Evolutionary conservation across 371 early-diverging fungal genomes (phyloP).

Genomic region (Umbelopsis sp.): DNA sequence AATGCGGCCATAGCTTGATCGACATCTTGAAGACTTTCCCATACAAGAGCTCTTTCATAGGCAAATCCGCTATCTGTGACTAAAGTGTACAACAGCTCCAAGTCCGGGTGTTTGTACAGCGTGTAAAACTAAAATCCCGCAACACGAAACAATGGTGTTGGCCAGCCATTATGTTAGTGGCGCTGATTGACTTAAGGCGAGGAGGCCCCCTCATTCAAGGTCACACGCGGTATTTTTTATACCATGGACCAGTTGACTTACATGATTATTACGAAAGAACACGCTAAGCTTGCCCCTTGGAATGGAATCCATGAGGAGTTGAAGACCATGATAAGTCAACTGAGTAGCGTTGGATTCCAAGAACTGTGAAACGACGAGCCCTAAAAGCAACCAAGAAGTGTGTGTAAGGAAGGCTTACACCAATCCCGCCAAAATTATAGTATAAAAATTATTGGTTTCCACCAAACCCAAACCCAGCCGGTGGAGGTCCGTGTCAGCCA

Average conservation of each 20-base stretch:
- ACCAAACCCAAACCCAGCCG: background rate
- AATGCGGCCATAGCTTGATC: slow-evolving; percentile 71
- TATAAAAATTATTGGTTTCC: background rate
- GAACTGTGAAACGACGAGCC: slow-evolving; percentile 65
- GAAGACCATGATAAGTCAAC: slow-evolving; percentile 81
- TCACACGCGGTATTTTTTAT: too few relatives aligned
- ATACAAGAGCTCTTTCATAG: slow-evolving; percentile 64
- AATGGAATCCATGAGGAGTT: slow-evolving; percentile 61
- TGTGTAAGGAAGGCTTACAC: too few relatives aligned
- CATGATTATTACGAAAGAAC: slow-evolving; percentile 93
- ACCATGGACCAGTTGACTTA: slow-evolving; percentile 28
- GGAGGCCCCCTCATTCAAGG: too few relatives aligned
- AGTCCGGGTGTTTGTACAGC: slow-evolving; percentile 67
- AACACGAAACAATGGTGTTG: background rate
- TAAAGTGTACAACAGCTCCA: slow-evolving; percentile 70
- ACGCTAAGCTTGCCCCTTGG: slow-evolving; percentile 70
- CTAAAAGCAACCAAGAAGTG: slow-evolving; percentile 21
- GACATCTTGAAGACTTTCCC: slow-evolving; percentile 78
- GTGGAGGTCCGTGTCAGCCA: too few relatives aligned
- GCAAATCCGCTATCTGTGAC: slow-evolving; percentile 88
- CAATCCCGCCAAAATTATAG: background rate
- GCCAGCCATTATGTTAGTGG: background rate
- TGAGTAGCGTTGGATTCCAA: slow-evolving; percentile 80
- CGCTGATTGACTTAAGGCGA: background rate
- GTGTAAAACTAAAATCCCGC: slow-evolving; percentile 69